A percentile compares a stretch with the other conserved stretches of the same genome.
Evolutionary conservation across 768 basidiomycete species (phyloP).

Genomic region (Xanthoconium purpureum): DNA sequence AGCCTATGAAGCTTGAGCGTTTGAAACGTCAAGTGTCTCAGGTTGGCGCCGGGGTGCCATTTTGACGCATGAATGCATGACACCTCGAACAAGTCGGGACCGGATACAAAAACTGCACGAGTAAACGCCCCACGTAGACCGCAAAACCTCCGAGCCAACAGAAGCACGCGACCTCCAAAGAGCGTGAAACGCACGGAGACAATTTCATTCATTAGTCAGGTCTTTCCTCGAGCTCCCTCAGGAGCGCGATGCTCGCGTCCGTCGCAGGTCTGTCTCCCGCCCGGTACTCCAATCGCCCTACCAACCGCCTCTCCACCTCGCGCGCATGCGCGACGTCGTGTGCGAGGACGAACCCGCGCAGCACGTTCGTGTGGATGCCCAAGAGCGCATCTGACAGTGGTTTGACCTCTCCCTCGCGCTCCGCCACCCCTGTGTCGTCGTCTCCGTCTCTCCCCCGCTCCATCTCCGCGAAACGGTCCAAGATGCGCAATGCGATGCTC

Average conservation of each 20-base stretch:
- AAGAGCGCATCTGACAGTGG: conserved; percentile 16
- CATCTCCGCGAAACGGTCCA: conserved; percentile 40
- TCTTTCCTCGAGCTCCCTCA: conserved; percentile 19
- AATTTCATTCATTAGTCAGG: too few species aligned
- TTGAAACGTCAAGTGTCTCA: too few species aligned
- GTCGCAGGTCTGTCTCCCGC: conserved; percentile 23
- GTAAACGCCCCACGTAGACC: too few species aligned
- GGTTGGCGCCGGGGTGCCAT: too few species aligned
- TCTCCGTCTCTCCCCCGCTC: neutral
- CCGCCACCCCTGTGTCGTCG: neutral
- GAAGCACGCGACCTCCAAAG: neutral
- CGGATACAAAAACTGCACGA: too few species aligned
- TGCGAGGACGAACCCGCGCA: conserved; percentile 37
- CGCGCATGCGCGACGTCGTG: conserved; percentile 29
- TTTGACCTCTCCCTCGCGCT: neutral
- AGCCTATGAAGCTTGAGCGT: too few species aligned
- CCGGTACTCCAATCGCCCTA: conserved; percentile 20
- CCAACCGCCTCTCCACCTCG: conserved; percentile 30
- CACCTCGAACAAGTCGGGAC: too few species aligned
- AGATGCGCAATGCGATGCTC: conserved; percentile 36
- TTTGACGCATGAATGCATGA: too few species aligned
- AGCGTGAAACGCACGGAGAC: neutral
- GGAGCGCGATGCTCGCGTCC: conserved; percentile 19
- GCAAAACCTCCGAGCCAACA: neutral
- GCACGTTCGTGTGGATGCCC: conserved; percentile 36